Evolutionary conservation across 2,329 filamentous ascomycete species (phyloP), one percentile per base, ranked within the genome.

Genomic region (Dothistroma pini): DNA sequence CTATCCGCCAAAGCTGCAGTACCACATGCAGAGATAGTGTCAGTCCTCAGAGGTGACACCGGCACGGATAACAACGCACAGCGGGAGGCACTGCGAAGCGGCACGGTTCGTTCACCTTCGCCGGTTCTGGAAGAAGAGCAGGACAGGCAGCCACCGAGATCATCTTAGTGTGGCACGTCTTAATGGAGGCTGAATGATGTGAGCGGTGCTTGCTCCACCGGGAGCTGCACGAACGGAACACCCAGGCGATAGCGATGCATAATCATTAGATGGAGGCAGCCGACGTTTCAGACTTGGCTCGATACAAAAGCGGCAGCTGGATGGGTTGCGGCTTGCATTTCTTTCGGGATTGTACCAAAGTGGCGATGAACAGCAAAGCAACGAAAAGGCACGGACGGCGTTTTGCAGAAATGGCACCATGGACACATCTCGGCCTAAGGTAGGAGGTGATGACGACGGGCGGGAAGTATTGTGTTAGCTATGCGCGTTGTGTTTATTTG

Each of bases 51-150:
- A 16, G 62, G 44, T 12, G 31, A 50, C 11, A 59, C 50, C 29
- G 70, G 69, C 12, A 70, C 69, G 4, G 70, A 71, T 41, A 47
- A 58, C n/a, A 56, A 56, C 35, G 56, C 65, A 31, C 66, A 69
- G 44, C 54, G 64, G 19, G 70, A 71, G 52, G 68, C 68, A 9
- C 34, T 72, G 54, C 65, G 68, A 48, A 71, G 69, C 53, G 71
- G 71, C 1, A 66, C 66, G 7, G 68, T 72, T 22, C 63, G 70
- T 31, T 68, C 67, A 29, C 69, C 69, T 9, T 68, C 66, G 32
- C 70, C 70, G 0, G 70, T 71, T 21, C 53, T 60, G 32, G 71
- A 73, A 56, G 70, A 73, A 55, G 61, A 60, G 34, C 53, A 59
- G 14, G 47, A 29, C 16, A 54, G 19, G 51, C 51, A 54, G 51